Evolutionary conservation across 2,329 filamentous ascomycete species (phyloP).

Genomic region (Parastagonospora nodorum): DNA sequence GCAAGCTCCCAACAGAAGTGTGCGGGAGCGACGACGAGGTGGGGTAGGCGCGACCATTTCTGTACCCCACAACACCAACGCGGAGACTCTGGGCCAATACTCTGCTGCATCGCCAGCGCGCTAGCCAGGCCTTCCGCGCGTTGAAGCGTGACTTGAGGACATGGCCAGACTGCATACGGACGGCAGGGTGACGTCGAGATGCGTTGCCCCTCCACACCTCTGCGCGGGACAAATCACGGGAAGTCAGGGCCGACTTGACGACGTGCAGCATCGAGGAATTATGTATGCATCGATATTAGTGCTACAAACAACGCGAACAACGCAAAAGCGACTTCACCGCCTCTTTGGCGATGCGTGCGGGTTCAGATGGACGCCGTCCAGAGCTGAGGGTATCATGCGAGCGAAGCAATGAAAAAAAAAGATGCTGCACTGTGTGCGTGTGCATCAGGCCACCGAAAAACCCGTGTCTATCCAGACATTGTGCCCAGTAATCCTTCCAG

Average conservation of each 20-base stretch:
- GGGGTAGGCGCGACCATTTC: conserved; percentile 27
- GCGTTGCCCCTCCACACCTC: conserved; percentile 10
- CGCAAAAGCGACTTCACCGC: conserved; percentile 6
- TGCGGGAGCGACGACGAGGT: conserved; percentile 23
- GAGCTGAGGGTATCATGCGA: conserved; percentile 15
- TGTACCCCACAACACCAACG: conserved; percentile 9
- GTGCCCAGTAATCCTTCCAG: no score
- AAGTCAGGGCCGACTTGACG: background rate
- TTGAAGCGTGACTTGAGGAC: conserved; percentile 14
- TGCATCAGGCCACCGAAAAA: background rate
- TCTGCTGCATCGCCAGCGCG: conserved; percentile 13
- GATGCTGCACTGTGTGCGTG: conserved; percentile 1
- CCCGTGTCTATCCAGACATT: background rate
- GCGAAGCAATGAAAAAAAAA: conserved; percentile 6
- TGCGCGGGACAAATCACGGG: conserved; percentile 1
- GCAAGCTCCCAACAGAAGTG: conserved; percentile 12
- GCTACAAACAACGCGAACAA: conserved; percentile 1
- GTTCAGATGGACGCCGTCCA: conserved; percentile 1
- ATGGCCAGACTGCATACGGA: conserved; percentile 8
- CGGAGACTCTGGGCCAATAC: conserved; percentile 18
- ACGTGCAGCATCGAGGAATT: background rate
- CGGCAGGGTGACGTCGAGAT: conserved; percentile 14
- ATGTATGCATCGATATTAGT: background rate
- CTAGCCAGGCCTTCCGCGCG: conserved; percentile 13
- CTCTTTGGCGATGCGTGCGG: background rate